A percentile compares a stretch with the other conserved stretches of the same genome.
Conservation (phyloP, 768 basidiomycete species). For the Mycena rebaudengoi region DNA sequence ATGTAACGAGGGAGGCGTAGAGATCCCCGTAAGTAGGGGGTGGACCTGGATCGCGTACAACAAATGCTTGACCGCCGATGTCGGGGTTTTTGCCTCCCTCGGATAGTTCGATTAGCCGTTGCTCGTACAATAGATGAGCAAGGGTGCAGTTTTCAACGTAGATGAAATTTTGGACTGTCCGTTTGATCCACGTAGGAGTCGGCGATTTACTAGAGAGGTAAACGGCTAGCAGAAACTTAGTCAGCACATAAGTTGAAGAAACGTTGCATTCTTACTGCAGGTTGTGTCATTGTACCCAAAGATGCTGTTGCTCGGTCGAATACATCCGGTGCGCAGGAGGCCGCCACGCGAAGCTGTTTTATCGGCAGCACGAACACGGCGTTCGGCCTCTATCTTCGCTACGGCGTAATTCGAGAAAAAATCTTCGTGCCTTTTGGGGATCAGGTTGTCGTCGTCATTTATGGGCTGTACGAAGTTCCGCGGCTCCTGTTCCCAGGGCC, state of each 20-base stretch:
- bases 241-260: not conserved
- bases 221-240: slow-evolving; percentile 30
- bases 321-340: slow-evolving; percentile 70
- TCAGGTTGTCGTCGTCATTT: slow-evolving; percentile 61
- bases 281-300: slow-evolving; percentile 79
- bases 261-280: slow-evolving; percentile 46
- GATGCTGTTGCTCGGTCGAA: slow-evolving; percentile 82
- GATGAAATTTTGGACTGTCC: slow-evolving; percentile 67
- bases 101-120: slow-evolving; percentile 67
- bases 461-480: slow-evolving; percentile 66
- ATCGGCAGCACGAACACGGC: slow-evolving; percentile 40
- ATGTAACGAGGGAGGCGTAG: slow-evolving; percentile 60
- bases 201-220: slow-evolving; percentile 65
- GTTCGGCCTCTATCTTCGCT: slow-evolving; percentile 68
- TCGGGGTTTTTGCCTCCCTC: slow-evolving; percentile 54
- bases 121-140: slow-evolving; percentile 79
- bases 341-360: slow-evolving; percentile 32
- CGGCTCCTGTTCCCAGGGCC: slow-evolving; percentile 77
- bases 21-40: slow-evolving; percentile 71
- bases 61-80: slow-evolving; percentile 78
- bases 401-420: slow-evolving; percentile 84
- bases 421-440: slow-evolving; percentile 62
- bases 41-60: slow-evolving; percentile 70
- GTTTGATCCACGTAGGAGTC: slow-evolving; percentile 72
- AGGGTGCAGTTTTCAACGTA: slow-evolving; percentile 83